phyloP scores from a whole-genome alignment of 2,329 filamentous ascomycete genomes.

The Phialocephala sp. region DNA sequence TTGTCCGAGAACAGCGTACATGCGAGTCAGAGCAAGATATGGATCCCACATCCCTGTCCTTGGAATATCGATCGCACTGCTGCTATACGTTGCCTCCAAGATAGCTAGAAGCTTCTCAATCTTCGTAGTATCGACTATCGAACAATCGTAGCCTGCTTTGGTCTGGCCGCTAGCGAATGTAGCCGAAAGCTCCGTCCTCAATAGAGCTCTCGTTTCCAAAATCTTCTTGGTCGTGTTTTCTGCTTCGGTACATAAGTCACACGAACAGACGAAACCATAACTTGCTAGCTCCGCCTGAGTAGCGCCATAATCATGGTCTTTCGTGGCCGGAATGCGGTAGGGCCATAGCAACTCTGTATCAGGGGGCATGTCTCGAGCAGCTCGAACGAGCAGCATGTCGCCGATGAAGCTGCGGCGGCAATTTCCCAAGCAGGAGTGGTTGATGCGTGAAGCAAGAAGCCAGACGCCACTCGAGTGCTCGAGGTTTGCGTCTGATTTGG shows the following conservation, averaged over 20 bases:
- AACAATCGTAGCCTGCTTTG: conserved; percentile 3
- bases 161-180: conserved; percentile 15
- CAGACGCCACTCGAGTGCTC: conserved; percentile 31
- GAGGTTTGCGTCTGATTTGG: neutral
- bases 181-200: conserved; percentile 19
- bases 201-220: conserved; percentile 11
- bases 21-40: conserved; percentile 18
- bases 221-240: conserved; percentile 8
- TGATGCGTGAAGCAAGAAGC: conserved; percentile 29
- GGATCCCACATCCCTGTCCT: conserved; percentile 22
- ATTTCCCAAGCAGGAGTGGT: conserved; percentile 34
- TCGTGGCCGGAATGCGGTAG: conserved; percentile 18
- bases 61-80: conserved; percentile 12
- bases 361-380: conserved; percentile 24
- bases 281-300: conserved; percentile 18
- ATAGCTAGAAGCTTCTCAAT: conserved; percentile 17
- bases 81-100: conserved; percentile 20
- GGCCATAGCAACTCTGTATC: conserved; percentile 29
- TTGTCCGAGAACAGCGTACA: conserved; percentile 14
- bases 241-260: conserved; percentile 24
- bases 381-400: conserved; percentile 28
- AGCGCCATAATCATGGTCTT: conserved; percentile 14
- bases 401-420: conserved; percentile 28
- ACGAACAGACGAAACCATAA: conserved; percentile 27
- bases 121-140: conserved; percentile 14